A percentile compares a stretch with the other conserved stretches of the same genome.
Evolutionary conservation across 805 yeast species (phyloP).

Genomic region (Scheffersomyces coipomensis): DNA sequence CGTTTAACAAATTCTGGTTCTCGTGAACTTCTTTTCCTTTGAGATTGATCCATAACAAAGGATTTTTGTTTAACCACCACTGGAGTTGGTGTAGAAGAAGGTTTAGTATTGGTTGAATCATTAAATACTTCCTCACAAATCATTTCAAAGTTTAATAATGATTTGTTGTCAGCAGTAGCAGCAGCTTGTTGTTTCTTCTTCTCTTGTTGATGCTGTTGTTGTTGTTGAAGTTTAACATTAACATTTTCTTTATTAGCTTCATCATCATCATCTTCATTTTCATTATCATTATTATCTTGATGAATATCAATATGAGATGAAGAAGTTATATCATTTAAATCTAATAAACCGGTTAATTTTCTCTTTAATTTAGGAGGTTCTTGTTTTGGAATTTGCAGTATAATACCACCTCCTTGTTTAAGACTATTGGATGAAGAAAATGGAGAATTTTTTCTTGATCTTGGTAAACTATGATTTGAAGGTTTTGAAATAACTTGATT

Average conservation of each 20-base stretch:
- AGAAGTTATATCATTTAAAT: slow-evolving; percentile 7
- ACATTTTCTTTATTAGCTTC: background rate
- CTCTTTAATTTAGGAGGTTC: slow-evolving; percentile 16
- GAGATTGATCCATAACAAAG: background rate
- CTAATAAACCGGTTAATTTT: slow-evolving; percentile 14
- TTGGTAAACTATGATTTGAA: slow-evolving; percentile 1
- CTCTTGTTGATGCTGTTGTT: background rate
- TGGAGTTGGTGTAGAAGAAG: background rate
- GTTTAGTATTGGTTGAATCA: slow-evolving; percentile 13
- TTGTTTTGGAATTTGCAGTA: slow-evolving; percentile 10
- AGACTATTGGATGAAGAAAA: slow-evolving; percentile 11
- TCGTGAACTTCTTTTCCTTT: background rate
- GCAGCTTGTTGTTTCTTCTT: slow-evolving; percentile 9
- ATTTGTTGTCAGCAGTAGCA: slow-evolving; percentile 16
- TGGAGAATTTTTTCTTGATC: slow-evolving; percentile 1
- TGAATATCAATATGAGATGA: no score
- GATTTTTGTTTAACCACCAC: background rate
- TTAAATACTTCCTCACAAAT: slow-evolving; percentile 33
- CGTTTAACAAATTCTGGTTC: slow-evolving; percentile 6
- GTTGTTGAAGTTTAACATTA: background rate
- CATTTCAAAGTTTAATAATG: slow-evolving; percentile 27
- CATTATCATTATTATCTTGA: background rate
- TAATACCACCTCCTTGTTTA: no score
- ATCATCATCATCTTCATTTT: slow-evolving; percentile 2
- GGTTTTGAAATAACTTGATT: slow-evolving; percentile 23